Conservation (phyloP, 805 yeast genomes). For the Candida xiaguanensis region DNA sequence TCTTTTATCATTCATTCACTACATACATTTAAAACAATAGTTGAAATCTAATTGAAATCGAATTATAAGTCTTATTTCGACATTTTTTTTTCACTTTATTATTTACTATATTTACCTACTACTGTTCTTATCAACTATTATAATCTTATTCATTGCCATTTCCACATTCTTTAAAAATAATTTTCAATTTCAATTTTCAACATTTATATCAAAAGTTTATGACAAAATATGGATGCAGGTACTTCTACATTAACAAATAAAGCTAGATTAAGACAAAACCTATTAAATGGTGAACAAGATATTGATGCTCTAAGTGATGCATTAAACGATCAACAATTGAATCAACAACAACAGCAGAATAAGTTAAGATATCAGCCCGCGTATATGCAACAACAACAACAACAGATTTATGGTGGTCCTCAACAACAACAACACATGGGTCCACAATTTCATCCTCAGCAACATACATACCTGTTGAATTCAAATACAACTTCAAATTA, state of each 20-base stretch:
- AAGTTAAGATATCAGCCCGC: conserved; percentile 10
- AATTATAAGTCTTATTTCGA: no score
- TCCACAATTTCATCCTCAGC: not conserved
- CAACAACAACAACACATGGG: not conserved
- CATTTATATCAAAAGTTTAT: no score
- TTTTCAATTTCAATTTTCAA: no score
- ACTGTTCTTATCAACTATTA: no score
- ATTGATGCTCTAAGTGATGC: conserved; percentile 19
- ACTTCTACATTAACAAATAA: conserved; percentile 15
- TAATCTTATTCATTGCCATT: no score
- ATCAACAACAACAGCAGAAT: conserved; percentile 9
- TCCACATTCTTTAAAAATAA: no score
- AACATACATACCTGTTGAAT: conserved; percentile 3
- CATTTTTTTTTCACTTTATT: no score
- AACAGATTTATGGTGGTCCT: conserved; percentile 4
- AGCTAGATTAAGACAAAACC: conserved; percentile 30
- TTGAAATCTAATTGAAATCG: no score
- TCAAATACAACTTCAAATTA: conserved; percentile 16
- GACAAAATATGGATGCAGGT: conserved; percentile 20
- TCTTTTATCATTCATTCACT: no score
- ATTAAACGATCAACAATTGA: conserved; percentile 11
- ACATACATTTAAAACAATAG: no score
- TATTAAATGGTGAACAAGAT: conserved; percentile 28
- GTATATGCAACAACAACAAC: conserved; percentile 10
- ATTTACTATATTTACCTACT: no score